Conservation (phyloP, 1,284 basidiomycete genomes). For the Leccinum griseonigrum region DNA sequence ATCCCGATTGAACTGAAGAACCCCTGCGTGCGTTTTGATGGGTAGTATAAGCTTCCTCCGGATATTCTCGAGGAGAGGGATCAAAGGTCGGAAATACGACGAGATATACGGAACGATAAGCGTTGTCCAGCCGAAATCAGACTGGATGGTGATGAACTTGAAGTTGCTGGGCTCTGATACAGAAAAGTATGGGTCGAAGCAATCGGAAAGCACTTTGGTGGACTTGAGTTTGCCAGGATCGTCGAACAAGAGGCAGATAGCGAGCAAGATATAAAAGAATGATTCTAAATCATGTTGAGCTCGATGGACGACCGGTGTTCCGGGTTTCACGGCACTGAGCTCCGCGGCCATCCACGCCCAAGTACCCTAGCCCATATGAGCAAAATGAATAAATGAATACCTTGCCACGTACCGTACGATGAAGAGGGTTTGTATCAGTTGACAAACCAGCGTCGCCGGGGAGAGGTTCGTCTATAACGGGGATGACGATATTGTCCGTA, state of each 20-base stretch:
- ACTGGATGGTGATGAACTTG: neutral
- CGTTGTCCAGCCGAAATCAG: neutral
- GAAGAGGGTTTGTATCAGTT: neutral
- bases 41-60: neutral
- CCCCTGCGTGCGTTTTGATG: neutral
- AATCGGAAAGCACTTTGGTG: neutral
- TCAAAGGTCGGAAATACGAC: neutral
- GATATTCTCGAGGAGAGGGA: neutral
- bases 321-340: no score
- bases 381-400: neutral
- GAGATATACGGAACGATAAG: neutral
- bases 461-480: neutral
- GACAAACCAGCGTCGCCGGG: neutral
- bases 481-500: neutral
- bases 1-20: neutral
- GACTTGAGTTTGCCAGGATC: neutral
- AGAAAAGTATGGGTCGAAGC: neutral
- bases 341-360: neutral
- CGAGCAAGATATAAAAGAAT: neutral
- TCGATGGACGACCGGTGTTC: neutral
- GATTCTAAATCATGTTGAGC: neutral
- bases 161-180: neutral
- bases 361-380: neutral
- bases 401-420: neutral
- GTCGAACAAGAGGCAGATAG: neutral